Conservation (phyloP, 192 early-diverging fungal species). For the Coemansia biformis region DNA sequence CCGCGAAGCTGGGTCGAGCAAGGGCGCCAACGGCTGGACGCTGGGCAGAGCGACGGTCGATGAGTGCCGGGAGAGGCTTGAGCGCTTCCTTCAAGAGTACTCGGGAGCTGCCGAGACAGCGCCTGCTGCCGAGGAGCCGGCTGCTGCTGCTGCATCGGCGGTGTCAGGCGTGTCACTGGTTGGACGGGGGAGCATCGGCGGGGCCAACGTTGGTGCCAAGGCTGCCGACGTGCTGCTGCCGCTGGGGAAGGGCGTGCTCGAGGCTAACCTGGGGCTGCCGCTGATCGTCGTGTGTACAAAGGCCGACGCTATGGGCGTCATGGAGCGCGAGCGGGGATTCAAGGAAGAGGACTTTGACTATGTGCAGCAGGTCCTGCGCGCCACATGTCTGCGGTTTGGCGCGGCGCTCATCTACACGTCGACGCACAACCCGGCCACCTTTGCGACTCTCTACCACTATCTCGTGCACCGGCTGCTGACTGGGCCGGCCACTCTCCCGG, state of each 20-base stretch:
- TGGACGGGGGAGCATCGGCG: too few relatives aligned
- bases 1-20: slow-evolving; percentile 25
- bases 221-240: slow-evolving; percentile 56
- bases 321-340: slow-evolving; percentile 80
- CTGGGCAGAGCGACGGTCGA: slow-evolving; percentile 62
- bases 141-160: background rate
- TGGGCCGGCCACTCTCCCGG: slow-evolving; percentile 17
- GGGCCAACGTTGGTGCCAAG: slow-evolving; percentile 8
- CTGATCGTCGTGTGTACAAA: slow-evolving; percentile 87
- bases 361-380: slow-evolving; percentile 87
- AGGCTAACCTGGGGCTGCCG: slow-evolving; percentile 80
- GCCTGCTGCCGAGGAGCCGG: slow-evolving; percentile 22
- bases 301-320: slow-evolving; percentile 59
- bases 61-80: slow-evolving; percentile 65
- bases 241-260: slow-evolving; percentile 73
- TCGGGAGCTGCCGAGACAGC: slow-evolving; percentile 46
- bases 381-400: slow-evolving; percentile 85
- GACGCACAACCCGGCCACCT: slow-evolving; percentile 70
- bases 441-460: slow-evolving; percentile 71
- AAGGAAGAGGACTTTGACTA: slow-evolving; percentile 93
- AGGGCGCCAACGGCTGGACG: slow-evolving; percentile 48
- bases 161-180: too few relatives aligned
- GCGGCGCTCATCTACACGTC: slow-evolving; percentile 89
- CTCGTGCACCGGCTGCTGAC: slow-evolving; percentile 64
- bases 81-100: slow-evolving; percentile 67